Evolutionary conservation across 768 basidiomycete species (phyloP).

Genomic region (Tricholoma terreum): DNA sequence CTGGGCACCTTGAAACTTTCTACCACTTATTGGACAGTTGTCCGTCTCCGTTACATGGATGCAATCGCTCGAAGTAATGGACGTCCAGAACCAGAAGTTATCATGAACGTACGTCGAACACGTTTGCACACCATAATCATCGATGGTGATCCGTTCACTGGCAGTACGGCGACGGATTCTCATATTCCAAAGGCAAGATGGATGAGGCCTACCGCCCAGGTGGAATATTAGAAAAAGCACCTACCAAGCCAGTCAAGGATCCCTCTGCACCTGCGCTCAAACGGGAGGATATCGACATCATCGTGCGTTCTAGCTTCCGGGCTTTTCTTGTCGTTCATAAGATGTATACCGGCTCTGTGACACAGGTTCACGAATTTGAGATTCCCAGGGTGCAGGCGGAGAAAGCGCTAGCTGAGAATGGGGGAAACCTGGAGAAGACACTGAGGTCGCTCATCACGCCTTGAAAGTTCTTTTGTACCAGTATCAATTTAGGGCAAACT

Average conservation of each 20-base stretch:
- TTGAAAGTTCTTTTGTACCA: background rate
- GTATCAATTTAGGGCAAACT: too few species aligned
- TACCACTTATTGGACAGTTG: too few species aligned
- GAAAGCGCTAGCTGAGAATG: slow-evolving; percentile 50
- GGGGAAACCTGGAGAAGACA: slow-evolving; percentile 51
- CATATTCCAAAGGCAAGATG: slow-evolving; percentile 65
- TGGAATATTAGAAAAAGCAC: slow-evolving; percentile 54
- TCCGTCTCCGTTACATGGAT: background rate
- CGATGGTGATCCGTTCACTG: background rate
- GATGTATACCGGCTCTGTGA: slow-evolving; percentile 2
- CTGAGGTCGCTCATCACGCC: slow-evolving; percentile 39
- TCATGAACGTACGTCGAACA: slow-evolving; percentile 52
- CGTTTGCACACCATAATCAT: background rate
- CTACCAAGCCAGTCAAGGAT: slow-evolving; percentile 46
- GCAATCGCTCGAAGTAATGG: slow-evolving; percentile 21
- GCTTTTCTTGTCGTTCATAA: background rate
- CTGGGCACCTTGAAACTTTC: too few species aligned
- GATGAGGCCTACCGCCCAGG: slow-evolving; percentile 61
- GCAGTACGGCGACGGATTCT: slow-evolving; percentile 63
- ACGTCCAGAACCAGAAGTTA: slow-evolving; percentile 36
- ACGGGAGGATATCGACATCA: slow-evolving; percentile 61
- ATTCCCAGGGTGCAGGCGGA: slow-evolving; percentile 58
- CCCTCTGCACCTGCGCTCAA: slow-evolving; percentile 37
- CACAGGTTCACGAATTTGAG: slow-evolving; percentile 65
- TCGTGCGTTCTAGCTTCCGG: slow-evolving; percentile 40